These are phyloP conservation scores for Dovyalis caffra DNA, from an alignment of 345 rosid genomes.

Conservation along the genomic window DNA sequence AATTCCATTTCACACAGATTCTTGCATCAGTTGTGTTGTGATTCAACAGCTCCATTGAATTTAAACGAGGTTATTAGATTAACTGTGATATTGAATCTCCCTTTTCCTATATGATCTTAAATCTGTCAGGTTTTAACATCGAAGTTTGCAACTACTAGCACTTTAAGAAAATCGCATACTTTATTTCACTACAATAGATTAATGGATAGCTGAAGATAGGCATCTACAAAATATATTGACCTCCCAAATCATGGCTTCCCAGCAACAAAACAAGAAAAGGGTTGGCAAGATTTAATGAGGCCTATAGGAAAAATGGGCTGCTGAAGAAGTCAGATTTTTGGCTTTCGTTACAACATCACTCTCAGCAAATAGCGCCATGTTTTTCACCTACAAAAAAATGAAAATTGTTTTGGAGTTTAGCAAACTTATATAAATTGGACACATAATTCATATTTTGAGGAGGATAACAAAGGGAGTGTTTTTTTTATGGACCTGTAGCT, in stretches of 20 bases:
- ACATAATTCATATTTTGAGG: background rate
- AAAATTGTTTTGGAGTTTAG: background rate
- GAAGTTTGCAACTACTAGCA: background rate
- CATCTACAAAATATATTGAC: slow-evolving; percentile 3
- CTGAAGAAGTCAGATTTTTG: slow-evolving; percentile 22
- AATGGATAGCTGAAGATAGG: background rate
- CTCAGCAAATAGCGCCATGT: slow-evolving; percentile 50
- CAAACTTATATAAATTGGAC: slow-evolving; percentile 3
- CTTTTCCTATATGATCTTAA: background rate
- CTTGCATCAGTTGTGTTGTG: background rate
- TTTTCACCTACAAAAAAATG: slow-evolving; percentile 39
- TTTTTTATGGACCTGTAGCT: too few species aligned
- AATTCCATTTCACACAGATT: background rate
- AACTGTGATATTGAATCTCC: background rate
- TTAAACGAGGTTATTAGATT: background rate
- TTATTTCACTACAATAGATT: slow-evolving; percentile 5
- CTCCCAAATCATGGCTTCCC: too few species aligned
- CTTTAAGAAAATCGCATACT: background rate
- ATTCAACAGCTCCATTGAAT: background rate
- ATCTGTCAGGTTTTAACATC: background rate
- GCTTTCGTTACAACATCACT: slow-evolving; percentile 38
- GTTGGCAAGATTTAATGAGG: background rate
- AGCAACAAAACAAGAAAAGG: slow-evolving; percentile 1
- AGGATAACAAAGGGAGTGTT: too few species aligned
- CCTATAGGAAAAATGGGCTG: slow-evolving; percentile 17